Evolutionary conservation across 176 grass and related monocot species (phyloP).

Genomic region (Olyra latifolia): DNA sequence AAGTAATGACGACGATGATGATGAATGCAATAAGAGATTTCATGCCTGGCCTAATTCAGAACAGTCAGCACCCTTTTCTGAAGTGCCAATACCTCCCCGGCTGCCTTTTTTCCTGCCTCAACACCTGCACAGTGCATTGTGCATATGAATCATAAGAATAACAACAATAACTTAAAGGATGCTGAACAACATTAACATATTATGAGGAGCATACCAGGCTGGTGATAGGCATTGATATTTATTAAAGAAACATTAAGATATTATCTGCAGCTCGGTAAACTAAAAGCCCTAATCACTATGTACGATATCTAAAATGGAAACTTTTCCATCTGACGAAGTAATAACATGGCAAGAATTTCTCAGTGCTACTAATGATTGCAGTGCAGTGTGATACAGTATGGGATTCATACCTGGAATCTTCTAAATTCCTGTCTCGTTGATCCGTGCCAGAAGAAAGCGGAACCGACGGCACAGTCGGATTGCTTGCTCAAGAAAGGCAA

Average conservation of each 20-base stretch:
- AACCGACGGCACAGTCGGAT: no score
- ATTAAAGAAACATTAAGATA: conserved; percentile 84
- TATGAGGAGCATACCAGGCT: conserved; percentile 63
- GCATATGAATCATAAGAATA: conserved; percentile 26
- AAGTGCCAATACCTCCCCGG: conserved; percentile 94
- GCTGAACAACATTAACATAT: conserved; percentile 3
- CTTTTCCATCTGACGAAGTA: no score
- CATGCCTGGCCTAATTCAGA: conserved; percentile 90
- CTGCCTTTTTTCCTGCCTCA: conserved; percentile 98
- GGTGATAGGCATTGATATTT: conserved; percentile 99
- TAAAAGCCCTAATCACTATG: no score
- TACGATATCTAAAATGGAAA: no score
- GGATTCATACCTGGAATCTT: no score
- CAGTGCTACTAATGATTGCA: no score
- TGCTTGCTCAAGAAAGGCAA: no score
- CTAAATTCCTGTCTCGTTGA: no score
- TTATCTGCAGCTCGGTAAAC: no score
- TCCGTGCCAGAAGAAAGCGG: no score
- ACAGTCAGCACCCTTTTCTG: conserved; percentile 89
- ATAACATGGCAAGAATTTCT: no score
- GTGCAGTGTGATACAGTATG: no score
- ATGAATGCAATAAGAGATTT: conserved; percentile 19
- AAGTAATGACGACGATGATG: neutral
- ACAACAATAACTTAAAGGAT: neutral
- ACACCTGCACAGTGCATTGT: conserved; percentile 60